phyloP scores from a whole-genome alignment of 2,329 filamentous ascomycete genomes.

The Stachybotrys chartarum region DNA sequence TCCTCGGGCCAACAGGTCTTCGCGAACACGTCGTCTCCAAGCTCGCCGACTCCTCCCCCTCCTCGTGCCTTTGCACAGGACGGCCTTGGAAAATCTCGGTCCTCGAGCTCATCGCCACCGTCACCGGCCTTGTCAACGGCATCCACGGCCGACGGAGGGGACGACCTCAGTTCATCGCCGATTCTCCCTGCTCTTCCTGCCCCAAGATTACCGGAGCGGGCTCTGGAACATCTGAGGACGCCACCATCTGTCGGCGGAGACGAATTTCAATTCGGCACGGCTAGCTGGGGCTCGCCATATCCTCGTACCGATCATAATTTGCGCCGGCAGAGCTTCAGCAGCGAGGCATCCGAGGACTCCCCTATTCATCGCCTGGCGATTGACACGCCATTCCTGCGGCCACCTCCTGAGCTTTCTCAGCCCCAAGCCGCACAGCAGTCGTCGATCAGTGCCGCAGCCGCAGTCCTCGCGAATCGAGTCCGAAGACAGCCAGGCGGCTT shows the following conservation, averaged over 20 bases:
- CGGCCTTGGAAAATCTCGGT: slow-evolving; percentile 33
- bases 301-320: slow-evolving; percentile 53
- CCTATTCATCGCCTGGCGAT: slow-evolving; percentile 56
- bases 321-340: slow-evolving; percentile 46
- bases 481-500: slow-evolving; percentile 54
- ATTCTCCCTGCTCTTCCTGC: slow-evolving; percentile 51
- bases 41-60: slow-evolving; percentile 39
- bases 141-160: slow-evolving; percentile 53
- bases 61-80: slow-evolving; percentile 58
- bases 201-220: slow-evolving; percentile 50
- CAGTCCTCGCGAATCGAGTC: slow-evolving; percentile 56
- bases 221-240: slow-evolving; percentile 48
- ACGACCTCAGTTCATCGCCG: slow-evolving; percentile 48
- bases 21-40: slow-evolving; percentile 51
- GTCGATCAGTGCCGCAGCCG: slow-evolving; percentile 46
- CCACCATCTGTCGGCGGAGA: slow-evolving; percentile 30
- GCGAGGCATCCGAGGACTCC: slow-evolving; percentile 52
- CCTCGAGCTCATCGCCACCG: slow-evolving; percentile 29
- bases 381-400: slow-evolving; percentile 55
- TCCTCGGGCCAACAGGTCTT: slow-evolving; percentile 21
- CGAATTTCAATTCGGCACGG: slow-evolving; percentile 52
- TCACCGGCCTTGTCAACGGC: slow-evolving; percentile 56
- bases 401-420: slow-evolving; percentile 38
- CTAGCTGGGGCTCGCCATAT: slow-evolving; percentile 91
- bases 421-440: slow-evolving; percentile 18